These are phyloP conservation scores for Gentiana dahurica DNA, from an alignment of 257 asterid species.

Conservation along the genomic window DNA sequence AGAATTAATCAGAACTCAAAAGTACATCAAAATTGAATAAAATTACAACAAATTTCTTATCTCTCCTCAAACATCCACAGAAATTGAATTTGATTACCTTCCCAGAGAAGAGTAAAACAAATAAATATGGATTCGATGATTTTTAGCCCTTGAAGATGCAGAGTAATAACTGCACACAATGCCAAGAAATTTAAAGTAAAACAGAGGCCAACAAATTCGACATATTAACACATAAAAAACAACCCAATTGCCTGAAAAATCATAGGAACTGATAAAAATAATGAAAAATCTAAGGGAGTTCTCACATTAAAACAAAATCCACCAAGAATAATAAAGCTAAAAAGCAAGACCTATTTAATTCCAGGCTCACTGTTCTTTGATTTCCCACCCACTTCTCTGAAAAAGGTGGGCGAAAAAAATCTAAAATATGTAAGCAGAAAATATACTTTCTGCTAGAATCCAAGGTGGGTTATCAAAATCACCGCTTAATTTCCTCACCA, in stretches of 20 bases:
- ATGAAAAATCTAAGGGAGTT: no score
- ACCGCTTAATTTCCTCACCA: conserved; percentile 7
- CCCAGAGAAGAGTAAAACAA: no score
- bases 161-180: no score
- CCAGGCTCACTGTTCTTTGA: no score
- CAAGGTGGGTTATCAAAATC: conserved; percentile 3
- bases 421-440: conserved; percentile 4
- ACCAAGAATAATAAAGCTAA: background rate
- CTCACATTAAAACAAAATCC: background rate
- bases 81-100: no score
- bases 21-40: background rate
- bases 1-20: background rate
- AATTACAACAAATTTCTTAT: background rate
- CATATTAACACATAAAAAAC: no score
- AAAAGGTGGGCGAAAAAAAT: conserved; percentile 4
- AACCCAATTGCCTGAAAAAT: no score
- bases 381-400: background rate
- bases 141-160: no score
- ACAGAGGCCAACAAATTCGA: no score
- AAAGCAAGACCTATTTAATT: background rate
- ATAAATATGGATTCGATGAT: no score
- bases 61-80: background rate
- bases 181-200: no score
- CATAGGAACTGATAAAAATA: no score
- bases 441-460: conserved; percentile 8